These are phyloP conservation scores for Debaryomyces subglobosus DNA, from an alignment of 1,139 yeast genomes.

Conservation along the genomic window DNA sequence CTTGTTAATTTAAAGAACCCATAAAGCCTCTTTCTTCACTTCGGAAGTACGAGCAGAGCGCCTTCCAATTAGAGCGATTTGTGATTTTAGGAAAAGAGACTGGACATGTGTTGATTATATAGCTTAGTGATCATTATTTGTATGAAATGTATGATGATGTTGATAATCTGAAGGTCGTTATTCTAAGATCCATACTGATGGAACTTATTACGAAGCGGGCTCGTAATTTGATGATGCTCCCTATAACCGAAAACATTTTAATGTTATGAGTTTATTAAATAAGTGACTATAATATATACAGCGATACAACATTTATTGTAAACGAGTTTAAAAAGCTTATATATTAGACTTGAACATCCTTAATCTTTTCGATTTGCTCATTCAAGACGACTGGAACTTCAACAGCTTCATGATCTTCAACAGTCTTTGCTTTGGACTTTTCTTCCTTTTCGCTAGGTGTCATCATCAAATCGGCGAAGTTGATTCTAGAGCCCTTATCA, in stretches of 20 bases:
- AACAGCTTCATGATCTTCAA: conserved; percentile 40
- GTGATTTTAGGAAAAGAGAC: not conserved
- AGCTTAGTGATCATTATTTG: not conserved
- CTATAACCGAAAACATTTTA: not conserved
- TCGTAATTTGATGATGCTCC: not conserved
- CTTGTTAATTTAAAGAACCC: too few species aligned
- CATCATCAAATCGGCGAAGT: conserved; percentile 52
- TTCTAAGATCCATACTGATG: not conserved
- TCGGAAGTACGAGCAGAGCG: not conserved
- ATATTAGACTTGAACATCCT: conserved; percentile 32
- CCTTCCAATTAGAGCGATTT: not conserved
- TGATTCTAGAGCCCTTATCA: conserved; percentile 40
- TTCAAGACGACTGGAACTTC: conserved; percentile 47
- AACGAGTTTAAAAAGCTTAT: not conserved
- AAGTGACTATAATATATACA: not conserved
- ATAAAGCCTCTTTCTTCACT: too few species aligned
- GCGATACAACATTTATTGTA: not conserved
- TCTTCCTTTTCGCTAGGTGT: conserved; percentile 43
- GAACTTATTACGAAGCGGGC: not conserved
- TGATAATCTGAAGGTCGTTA: not conserved
- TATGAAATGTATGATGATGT: not conserved
- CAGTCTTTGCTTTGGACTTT: conserved; percentile 5
- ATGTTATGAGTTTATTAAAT: not conserved
- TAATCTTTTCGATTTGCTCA: conserved; percentile 43
- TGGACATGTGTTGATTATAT: not conserved